Conservation (phyloP, 768 basidiomycete species). For the Lyophyllum semitale region DNA sequence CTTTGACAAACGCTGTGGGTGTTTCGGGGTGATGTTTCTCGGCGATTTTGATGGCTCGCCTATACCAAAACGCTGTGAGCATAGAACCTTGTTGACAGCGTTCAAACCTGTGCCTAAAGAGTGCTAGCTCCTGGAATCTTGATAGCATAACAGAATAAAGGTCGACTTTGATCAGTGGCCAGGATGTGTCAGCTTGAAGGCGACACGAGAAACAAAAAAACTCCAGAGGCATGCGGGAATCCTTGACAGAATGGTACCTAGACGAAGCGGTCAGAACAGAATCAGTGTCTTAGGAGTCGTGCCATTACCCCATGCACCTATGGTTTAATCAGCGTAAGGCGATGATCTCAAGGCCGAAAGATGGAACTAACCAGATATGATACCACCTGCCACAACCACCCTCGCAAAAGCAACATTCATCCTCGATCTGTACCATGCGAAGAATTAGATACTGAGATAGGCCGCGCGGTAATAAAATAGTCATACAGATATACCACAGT, state of each 20-base stretch:
- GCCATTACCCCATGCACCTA: constrained; percentile 63
- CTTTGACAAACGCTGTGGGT: constrained; percentile 55
- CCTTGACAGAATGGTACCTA: constrained; percentile 65
- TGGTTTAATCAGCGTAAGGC: not conserved
- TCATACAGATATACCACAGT: constrained; percentile 63
- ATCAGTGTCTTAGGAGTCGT: not conserved
- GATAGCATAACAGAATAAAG: constrained; percentile 59
- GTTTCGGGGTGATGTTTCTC: constrained; percentile 49
- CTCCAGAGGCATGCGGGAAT: constrained; percentile 55
- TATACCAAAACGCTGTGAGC: not conserved
- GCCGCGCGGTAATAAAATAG: not conserved
- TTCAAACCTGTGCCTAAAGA: constrained; percentile 55
- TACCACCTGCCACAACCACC: constrained; percentile 75
- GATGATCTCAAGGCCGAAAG: not conserved
- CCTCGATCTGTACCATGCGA: constrained; percentile 47
- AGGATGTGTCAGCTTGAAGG: constrained; percentile 62
- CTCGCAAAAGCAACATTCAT: constrained; percentile 64
- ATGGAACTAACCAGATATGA: constrained; percentile 64
- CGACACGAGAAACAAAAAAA: constrained; percentile 82
- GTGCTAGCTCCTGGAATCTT: constrained; percentile 68
- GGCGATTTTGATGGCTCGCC: constrained; percentile 37
- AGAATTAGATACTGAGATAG: not conserved
- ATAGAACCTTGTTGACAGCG: not conserved
- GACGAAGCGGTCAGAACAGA: not conserved
- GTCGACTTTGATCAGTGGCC: constrained; percentile 66